Conservation (phyloP, 2,329 filamentous ascomycete genomes). For the Neofusicoccum kwambonambiense region DNA sequence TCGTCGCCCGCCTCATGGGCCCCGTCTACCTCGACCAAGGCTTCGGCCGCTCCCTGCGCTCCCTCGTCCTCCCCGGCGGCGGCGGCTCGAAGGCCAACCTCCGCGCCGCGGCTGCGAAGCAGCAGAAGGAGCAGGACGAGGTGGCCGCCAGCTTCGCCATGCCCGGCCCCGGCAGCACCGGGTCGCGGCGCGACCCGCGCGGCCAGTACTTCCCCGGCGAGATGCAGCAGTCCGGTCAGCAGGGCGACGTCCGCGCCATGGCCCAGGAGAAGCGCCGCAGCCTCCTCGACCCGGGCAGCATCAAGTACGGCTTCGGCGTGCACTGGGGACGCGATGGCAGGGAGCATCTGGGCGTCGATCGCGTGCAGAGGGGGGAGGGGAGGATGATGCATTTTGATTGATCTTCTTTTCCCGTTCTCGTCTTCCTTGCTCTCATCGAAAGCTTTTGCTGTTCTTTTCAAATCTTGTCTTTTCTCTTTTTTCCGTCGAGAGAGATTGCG, state of each 20-base stretch:
- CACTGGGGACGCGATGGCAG: conserved; percentile 58
- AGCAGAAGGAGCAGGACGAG: conserved; percentile 11
- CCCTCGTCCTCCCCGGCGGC: conserved; percentile 29
- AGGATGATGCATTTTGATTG: conserved; percentile 22
- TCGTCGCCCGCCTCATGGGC: conserved; percentile 67
- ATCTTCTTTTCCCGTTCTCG: not conserved
- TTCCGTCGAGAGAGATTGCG: not conserved
- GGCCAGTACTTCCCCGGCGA: not conserved
- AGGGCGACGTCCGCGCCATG: not conserved
- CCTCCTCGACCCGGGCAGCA: conserved; percentile 32
- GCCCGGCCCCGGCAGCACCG: not conserved
- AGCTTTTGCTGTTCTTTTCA: too few species aligned
- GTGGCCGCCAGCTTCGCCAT: conserved; percentile 1
- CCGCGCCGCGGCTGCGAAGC: conserved; percentile 11
- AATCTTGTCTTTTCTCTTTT: not conserved
- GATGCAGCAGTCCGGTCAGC: not conserved
- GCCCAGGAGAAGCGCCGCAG: conserved; percentile 26
- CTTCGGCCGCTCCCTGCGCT: conserved; percentile 29
- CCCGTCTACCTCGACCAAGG: conserved; percentile 48
- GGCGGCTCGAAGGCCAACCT: conserved; percentile 19
- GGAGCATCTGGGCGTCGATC: conserved; percentile 60
- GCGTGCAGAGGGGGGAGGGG: conserved; percentile 37
- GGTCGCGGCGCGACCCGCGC: not conserved
- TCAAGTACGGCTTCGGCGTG: conserved; percentile 56
- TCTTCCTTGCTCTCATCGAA: too few species aligned